These are phyloP conservation scores for Hypoxylon lienhwacheense DNA, from an alignment of 495 filamentous ascomycete species.

Conservation along the genomic window DNA sequence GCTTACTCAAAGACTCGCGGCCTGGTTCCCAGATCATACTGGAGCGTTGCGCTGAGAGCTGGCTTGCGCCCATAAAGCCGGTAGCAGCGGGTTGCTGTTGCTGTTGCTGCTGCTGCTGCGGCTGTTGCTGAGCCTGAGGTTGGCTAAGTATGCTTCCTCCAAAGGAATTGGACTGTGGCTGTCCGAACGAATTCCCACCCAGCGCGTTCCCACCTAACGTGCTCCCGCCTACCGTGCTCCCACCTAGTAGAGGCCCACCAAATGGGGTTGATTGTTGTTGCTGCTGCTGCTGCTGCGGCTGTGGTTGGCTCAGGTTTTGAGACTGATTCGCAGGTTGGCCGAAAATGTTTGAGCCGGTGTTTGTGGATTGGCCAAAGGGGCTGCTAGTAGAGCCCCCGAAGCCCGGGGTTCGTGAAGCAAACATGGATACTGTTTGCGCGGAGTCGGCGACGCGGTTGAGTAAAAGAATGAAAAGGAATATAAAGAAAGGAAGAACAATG, in stretches of 20 bases:
- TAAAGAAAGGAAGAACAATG: background rate
- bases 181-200: background rate
- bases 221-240: background rate
- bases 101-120: slow-evolving; percentile 7
- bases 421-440: slow-evolving; percentile 30
- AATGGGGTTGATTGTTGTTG: slow-evolving; percentile 4
- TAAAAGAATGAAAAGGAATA: background rate
- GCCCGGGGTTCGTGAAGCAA: slow-evolving; percentile 30
- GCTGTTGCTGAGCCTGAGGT: slow-evolving; percentile 33
- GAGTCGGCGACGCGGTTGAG: background rate
- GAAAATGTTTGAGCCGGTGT: slow-evolving; percentile 2
- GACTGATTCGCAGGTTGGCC: slow-evolving; percentile 4
- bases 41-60: slow-evolving; percentile 40
- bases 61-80: slow-evolving; percentile 41
- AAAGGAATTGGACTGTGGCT: slow-evolving; percentile 6
- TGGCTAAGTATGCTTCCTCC: slow-evolving; percentile 37
- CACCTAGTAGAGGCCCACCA: slow-evolving; percentile 34
- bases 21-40: slow-evolving; percentile 54
- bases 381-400: slow-evolving; percentile 19
- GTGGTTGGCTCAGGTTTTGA: slow-evolving; percentile 1
- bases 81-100: slow-evolving; percentile 26
- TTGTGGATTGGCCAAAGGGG: slow-evolving; percentile 17
- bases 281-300: slow-evolving; percentile 1
- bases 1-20: slow-evolving; percentile 48
- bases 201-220: background rate